These are phyloP conservation scores for Microdochium trichocladiopsis DNA, from an alignment of 2,329 filamentous ascomycete species.

Conservation along the genomic window DNA sequence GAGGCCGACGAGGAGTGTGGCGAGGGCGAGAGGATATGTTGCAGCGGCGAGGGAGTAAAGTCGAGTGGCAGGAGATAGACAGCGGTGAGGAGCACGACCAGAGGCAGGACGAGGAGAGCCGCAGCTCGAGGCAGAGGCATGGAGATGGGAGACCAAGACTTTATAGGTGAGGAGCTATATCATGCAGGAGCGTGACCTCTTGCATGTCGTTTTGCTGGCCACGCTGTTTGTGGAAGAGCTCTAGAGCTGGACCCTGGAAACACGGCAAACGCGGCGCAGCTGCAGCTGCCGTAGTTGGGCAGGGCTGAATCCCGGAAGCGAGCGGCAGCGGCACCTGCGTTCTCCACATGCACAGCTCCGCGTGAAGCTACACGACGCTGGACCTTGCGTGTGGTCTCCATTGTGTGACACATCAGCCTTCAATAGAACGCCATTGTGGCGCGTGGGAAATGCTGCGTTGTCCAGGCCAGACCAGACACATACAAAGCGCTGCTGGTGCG, in stretches of 20 bases:
- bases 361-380: no score
- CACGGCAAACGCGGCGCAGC: not conserved
- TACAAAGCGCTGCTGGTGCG: no score
- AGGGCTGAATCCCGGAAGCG: no score
- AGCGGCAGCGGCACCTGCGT: no score
- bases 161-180: not conserved
- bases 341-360: no score
- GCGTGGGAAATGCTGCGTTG: no score
- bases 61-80: not conserved
- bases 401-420: no score
- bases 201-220: not conserved
- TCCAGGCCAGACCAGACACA: no score
- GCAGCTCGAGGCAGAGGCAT: not conserved
- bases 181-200: not conserved
- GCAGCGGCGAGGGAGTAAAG: slow-evolving; percentile 3
- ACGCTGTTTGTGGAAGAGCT: no score
- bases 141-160: not conserved
- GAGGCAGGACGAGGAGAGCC: not conserved
- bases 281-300: not conserved
- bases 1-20: no score
- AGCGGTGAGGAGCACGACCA: not conserved
- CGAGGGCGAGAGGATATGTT: slow-evolving; percentile 2
- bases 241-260: not conserved
- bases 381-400: no score
- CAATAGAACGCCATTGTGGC: no score